Evolutionary conservation across 2,329 filamentous ascomycete genomes (phyloP).

Genomic region (Teratosphaeria epicoccoides): DNA sequence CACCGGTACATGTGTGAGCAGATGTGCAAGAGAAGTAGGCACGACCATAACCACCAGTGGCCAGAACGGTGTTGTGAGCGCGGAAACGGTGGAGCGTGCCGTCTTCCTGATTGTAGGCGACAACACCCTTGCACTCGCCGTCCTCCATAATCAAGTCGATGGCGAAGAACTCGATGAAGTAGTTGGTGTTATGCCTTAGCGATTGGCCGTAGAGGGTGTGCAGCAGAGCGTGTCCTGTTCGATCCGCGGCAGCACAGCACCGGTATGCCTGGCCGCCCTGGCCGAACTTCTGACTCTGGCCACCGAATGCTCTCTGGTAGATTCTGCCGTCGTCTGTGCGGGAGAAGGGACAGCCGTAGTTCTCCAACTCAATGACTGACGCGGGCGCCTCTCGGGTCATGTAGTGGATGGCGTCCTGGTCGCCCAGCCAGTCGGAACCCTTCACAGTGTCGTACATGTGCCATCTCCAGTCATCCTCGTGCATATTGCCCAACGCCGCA

Average conservation of each 20-base stretch:
- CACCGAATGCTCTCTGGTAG: slow-evolving; percentile 97
- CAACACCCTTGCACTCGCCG: slow-evolving; percentile 88
- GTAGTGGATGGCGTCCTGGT: slow-evolving; percentile 96
- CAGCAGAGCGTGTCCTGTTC: slow-evolving; percentile 92
- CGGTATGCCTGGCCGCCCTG: slow-evolving; percentile 98
- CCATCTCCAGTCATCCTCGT: slow-evolving; percentile 97
- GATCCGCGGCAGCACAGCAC: slow-evolving; percentile 90
- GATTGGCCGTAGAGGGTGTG: slow-evolving; percentile 99
- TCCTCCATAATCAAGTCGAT: slow-evolving; percentile 96
- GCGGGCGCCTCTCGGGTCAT: slow-evolving; percentile 92
- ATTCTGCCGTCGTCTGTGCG: slow-evolving; percentile 95
- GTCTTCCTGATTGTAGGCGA: slow-evolving; percentile 98
- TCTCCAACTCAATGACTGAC: slow-evolving; percentile 88
- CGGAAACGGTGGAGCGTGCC: slow-evolving; percentile 95
- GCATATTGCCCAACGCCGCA: slow-evolving; percentile 86
- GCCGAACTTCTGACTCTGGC: slow-evolving; percentile 87
- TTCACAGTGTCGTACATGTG: slow-evolving; percentile 99
- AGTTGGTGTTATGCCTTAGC: slow-evolving; percentile 95
- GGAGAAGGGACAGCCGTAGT: slow-evolving; percentile 95
- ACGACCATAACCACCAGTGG: slow-evolving; percentile 94
- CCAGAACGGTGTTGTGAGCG: slow-evolving; percentile 90
- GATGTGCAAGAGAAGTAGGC: slow-evolving; percentile 98
- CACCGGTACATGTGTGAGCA: slow-evolving; percentile 95
- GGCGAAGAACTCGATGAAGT: slow-evolving; percentile 99
- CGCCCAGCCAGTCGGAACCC: slow-evolving; percentile 93